Conservation (phyloP, 768 basidiomycete species). For the Flagelloscypha sp. region DNA sequence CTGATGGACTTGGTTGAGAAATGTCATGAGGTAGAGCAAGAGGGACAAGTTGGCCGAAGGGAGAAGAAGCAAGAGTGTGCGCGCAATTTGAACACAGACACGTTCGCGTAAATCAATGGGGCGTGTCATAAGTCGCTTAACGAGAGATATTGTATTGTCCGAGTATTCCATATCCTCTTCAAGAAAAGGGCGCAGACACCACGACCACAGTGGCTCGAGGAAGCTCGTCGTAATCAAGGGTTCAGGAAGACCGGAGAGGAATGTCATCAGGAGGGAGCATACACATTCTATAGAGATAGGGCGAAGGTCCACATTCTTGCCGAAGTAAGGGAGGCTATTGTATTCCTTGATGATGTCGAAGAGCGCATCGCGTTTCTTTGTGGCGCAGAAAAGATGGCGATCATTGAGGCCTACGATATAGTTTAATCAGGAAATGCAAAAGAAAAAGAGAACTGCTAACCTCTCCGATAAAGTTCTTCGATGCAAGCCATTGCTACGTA, state of each 20-base stretch:
- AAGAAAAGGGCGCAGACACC: conserved; percentile 21
- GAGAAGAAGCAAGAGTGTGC: conserved; percentile 32
- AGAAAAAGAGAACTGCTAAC: conserved; percentile 12
- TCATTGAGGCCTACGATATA: conserved; percentile 3
- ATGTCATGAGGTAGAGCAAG: conserved; percentile 36
- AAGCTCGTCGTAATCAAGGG: conserved; percentile 22
- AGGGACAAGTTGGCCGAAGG: conserved; percentile 34
- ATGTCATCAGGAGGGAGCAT: conserved; percentile 32
- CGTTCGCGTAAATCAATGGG: conserved; percentile 9
- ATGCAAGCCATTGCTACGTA: conserved; percentile 32
- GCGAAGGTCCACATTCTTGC: conserved; percentile 22
- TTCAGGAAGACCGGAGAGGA: conserved; percentile 32
- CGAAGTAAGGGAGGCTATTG: conserved; percentile 21
- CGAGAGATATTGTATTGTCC: conserved; percentile 8
- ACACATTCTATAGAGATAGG: conserved; percentile 31
- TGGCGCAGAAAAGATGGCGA: conserved; percentile 22
- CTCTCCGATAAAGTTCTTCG: conserved; percentile 34
- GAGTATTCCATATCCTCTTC: conserved; percentile 10
- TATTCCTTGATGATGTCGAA: conserved; percentile 29
- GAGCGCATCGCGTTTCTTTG: conserved; percentile 27
- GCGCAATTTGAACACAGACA: conserved; percentile 25
- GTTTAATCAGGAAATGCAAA: neutral
- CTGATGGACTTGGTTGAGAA: conserved; percentile 33
- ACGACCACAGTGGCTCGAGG: conserved; percentile 22
- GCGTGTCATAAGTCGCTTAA: conserved; percentile 12